phyloP scores from a whole-genome alignment of 2,329 filamentous ascomycete genomes.

The Triangularia verruculosa region DNA sequence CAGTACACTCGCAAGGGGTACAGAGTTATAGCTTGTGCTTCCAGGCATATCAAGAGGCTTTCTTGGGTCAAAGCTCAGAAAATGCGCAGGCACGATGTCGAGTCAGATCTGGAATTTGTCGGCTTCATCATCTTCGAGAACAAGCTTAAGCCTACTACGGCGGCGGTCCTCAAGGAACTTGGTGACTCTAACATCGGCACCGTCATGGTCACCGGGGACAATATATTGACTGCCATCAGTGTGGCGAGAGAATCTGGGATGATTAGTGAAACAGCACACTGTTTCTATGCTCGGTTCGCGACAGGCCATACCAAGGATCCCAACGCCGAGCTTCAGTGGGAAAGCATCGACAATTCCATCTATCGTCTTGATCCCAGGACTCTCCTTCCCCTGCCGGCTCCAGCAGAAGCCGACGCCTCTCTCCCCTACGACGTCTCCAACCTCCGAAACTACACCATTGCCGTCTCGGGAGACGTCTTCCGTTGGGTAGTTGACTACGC shows the following conservation, averaged over 20 bases:
- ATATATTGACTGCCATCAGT: slow-evolving; percentile 94
- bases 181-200: slow-evolving; percentile 78
- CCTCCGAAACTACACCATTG: slow-evolving; percentile 80
- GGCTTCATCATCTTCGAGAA: slow-evolving; percentile 99
- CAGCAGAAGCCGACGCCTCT: slow-evolving; percentile 72
- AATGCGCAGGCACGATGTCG: slow-evolving; percentile 82
- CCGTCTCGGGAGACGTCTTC: slow-evolving; percentile 90
- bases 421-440: slow-evolving; percentile 82
- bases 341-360: slow-evolving; percentile 85
- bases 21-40: slow-evolving; percentile 92
- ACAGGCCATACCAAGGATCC: slow-evolving; percentile 75
- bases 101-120: slow-evolving; percentile 79
- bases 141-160: slow-evolving; percentile 87
- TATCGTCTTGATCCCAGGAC: slow-evolving; percentile 77
- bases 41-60: slow-evolving; percentile 80
- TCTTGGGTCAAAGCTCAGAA: slow-evolving; percentile 95
- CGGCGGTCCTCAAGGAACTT: slow-evolving; percentile 77
- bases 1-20: slow-evolving; percentile 96
- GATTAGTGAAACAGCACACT: slow-evolving; percentile 76
- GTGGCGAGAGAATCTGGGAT: slow-evolving; percentile 88
- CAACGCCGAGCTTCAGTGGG: slow-evolving; percentile 75
- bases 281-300: slow-evolving; percentile 86
- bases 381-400: slow-evolving; percentile 54
- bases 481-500: slow-evolving; percentile 95
- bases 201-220: slow-evolving; percentile 97